Base-by-base conservation (phyloP, 257 asterid genomes). In the Gentiana straminea region DNA sequence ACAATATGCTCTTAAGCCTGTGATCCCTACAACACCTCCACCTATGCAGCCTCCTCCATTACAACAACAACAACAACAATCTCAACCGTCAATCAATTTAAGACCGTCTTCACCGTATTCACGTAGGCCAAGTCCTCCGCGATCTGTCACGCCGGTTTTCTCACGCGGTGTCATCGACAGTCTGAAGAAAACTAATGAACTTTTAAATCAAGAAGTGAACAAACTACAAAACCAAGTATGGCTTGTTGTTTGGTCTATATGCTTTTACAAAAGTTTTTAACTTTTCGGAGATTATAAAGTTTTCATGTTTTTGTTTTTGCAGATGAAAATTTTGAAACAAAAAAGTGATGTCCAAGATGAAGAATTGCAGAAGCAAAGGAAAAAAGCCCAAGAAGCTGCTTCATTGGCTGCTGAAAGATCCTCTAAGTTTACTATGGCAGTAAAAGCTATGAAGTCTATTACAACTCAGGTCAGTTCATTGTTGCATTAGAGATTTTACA, bases 111-210 rank as follows among this genome's bases (percentile, higher is more conserved):
- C 95, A 5, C 98, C 97, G 0, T 92, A 83, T 80, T 77, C 97
- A 4, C 79, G 98, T 68, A 77, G 89, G 52, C 86, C 95, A 4
- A 92, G 97, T 65, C 94, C 98, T 67, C 88, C 97, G 39, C 86
- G 83, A 35, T 64, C 94, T 8, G 81, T 75, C 33, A 68, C 94
- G 24, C 95, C 98, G 0, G 84, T 74, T 3, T 73, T 79, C 56
- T 92, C 98, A 3, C 77, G 91, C 70, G 98, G 98, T 43, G 81
- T 83, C 13, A 62, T 88, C 34, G 98, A 91, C 59, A 79, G 86
- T 51, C 76, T 91, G 48, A 85, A 84, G 77, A 87, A 73, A 77
- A 68, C 97, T 1, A 91, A 91, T 45, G 95, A 87, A 52, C 60
- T 79, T 65, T 58, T 87, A 68, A 74, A 72, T 32, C 96, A 87